Evolutionary conservation across 2,329 filamentous ascomycete species (phyloP), one percentile per base, ranked within the genome.

Genomic region (Penicillium sp.): DNA sequence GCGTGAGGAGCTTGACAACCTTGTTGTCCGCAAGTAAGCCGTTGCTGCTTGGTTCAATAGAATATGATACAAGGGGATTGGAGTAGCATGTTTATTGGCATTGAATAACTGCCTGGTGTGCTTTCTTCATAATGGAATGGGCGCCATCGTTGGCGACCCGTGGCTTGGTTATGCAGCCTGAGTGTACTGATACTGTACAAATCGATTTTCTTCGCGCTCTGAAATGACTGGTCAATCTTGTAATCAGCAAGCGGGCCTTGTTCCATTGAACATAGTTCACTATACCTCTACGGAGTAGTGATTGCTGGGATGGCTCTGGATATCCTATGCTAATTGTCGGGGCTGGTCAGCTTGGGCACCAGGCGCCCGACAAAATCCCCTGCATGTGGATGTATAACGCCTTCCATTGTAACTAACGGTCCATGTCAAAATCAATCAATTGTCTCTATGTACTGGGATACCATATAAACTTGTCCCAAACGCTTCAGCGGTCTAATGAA

Each of bases 1-100:
- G 76, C 82, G 86, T 62, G 79, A 80, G 62, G 86, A 90, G 69
- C 76, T 90, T 65, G 87, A 90, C 73, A 78, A 81, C 61, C 80
- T 90, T 78, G 76, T 83, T 57, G 76, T 88, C 65, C 80, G 74
- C 70, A 78, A 78, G 70, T 74, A 70, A 63, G 73, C 43, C 29
- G 42, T 34, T 34, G 32, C 45, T 35, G 40, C 41, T 52, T 52
- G 40, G 45, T 56, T 57, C 58, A 53, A 60, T 58, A 58, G 55
- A 60, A 51, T 60, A 55, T 57, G 58, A 59, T 61, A 62, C 59
- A 61, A 46, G 58, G 61, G 53, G 60, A 62, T 56, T 56, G 56
- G 56, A 51, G 51, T 47, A 52, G 53, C 53, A 57, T 57, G 47
- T 48, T 48, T 58, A 41, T 47, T 57, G 51, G 41, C 55, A 57